A percentile compares a stretch with the other conserved stretches of the same genome.
Evolutionary conservation across 768 basidiomycete genomes (phyloP).

Genomic region (Serendipita sp.): DNA sequence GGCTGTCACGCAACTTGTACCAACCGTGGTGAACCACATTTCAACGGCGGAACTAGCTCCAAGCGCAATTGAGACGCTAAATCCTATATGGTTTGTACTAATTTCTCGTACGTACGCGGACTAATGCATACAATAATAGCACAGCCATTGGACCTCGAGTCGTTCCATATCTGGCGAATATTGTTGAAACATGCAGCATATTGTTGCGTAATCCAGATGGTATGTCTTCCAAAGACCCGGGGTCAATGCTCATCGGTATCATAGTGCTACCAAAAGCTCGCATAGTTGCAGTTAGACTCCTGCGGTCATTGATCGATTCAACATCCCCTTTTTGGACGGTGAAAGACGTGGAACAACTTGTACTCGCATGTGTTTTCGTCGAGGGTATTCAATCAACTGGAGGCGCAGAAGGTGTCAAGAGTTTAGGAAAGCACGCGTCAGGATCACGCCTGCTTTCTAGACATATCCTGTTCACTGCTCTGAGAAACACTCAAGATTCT

Average conservation of each 20-base stretch:
- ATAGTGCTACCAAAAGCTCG: conserved; percentile 8
- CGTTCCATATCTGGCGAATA: conserved; percentile 67
- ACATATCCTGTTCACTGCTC: too few species aligned
- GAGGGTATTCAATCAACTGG: too few species aligned
- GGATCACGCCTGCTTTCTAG: too few species aligned
- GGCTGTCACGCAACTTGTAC: conserved; percentile 41
- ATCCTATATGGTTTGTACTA: conserved; percentile 42
- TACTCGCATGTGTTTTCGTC: neutral
- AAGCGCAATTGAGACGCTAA: conserved; percentile 38
- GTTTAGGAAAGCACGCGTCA: too few species aligned
- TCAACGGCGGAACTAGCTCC: conserved; percentile 25
- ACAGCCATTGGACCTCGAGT: conserved; percentile 69
- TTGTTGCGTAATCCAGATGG: conserved; percentile 13
- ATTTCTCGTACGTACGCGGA: neutral
- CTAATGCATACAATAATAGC: conserved; percentile 25
- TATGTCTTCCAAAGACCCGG: conserved; percentile 9
- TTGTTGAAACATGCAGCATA: conserved; percentile 43
- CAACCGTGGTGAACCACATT: conserved; percentile 37
- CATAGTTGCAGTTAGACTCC: neutral
- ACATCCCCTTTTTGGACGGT: neutral
- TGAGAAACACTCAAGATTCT: too few species aligned
- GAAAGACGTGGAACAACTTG: neutral
- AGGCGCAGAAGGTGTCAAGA: too few species aligned
- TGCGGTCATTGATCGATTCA: neutral
- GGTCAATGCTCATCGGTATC: conserved; percentile 7